A percentile compares a stretch with the other conserved stretches of the same genome.
Conservation (phyloP, 345 rosid genomes). For the Ceriops tagal region DNA sequence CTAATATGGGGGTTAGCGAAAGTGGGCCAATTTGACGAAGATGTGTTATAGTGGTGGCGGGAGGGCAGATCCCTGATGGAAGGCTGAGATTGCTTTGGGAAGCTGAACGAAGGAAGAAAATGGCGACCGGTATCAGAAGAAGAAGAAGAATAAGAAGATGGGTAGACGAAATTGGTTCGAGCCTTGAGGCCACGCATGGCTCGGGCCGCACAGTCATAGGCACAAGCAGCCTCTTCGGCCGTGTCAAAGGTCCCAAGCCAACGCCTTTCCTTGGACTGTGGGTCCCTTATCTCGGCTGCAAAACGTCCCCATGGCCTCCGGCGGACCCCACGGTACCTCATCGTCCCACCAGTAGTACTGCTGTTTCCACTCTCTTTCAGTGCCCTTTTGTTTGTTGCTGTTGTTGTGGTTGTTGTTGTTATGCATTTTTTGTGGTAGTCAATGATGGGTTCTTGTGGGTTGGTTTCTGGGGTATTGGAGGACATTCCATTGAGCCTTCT, state of each 20-base stretch:
- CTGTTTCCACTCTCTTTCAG: slow-evolving; percentile 28
- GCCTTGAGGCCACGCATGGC: slow-evolving; percentile 89
- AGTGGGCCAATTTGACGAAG: slow-evolving; percentile 19
- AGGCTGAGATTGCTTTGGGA: slow-evolving; percentile 30
- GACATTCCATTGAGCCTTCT: slow-evolving; percentile 39
- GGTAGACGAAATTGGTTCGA: slow-evolving; percentile 80
- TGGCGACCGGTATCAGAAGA: slow-evolving; percentile 25
- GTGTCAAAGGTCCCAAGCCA: slow-evolving; percentile 99
- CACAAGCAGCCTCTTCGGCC: slow-evolving; percentile 96
- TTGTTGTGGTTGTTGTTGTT: slow-evolving; percentile 8
- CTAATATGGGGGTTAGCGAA: slow-evolving; percentile 6
- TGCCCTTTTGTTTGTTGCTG: slow-evolving; percentile 33
- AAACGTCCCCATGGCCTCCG: slow-evolving; percentile 96
- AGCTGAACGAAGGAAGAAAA: slow-evolving; percentile 29
- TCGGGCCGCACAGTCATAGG: slow-evolving; percentile 90
- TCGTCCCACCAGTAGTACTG: slow-evolving; percentile 21
- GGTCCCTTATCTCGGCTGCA: slow-evolving; percentile 99
- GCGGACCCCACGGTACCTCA: slow-evolving; percentile 93
- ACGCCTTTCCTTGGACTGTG: slow-evolving; percentile 75
- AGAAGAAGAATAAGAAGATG: slow-evolving; percentile 36
- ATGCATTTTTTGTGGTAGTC: slow-evolving; percentile 24
- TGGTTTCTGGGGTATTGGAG: slow-evolving; percentile 17
- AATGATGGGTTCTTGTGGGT: slow-evolving; percentile 10
- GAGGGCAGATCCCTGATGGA: slow-evolving; percentile 15
- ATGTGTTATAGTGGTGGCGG: slow-evolving; percentile 14